Conservation (phyloP, 768 basidiomycete genomes). For the Dentipellis fragilis region DNA sequence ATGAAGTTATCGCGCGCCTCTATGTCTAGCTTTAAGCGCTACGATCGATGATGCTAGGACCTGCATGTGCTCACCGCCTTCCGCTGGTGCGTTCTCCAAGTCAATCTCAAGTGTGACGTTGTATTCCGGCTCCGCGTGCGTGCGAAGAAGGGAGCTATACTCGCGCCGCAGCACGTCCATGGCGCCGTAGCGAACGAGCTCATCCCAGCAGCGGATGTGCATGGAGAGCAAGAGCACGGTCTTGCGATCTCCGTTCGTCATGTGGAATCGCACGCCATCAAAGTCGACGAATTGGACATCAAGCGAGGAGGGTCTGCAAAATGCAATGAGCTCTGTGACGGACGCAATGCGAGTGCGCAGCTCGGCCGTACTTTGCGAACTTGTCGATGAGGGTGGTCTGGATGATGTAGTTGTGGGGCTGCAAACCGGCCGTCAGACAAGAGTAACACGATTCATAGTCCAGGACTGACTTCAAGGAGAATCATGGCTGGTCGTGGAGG, state of each 20-base stretch:
- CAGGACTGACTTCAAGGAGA: constrained; percentile 60
- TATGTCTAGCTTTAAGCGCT: constrained; percentile 24
- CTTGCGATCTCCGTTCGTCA: constrained; percentile 83
- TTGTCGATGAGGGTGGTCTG: constrained; percentile 84
- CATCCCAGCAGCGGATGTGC: constrained; percentile 96
- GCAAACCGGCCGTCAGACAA: not conserved
- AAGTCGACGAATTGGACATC: constrained; percentile 98
- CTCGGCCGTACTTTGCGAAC: constrained; percentile 58
- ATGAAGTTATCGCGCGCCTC: constrained; percentile 76
- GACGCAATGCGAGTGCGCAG: constrained; percentile 2
- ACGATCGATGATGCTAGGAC: not conserved
- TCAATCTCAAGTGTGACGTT: constrained; percentile 83
- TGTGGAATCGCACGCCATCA: constrained; percentile 90
- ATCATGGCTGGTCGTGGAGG: constrained; percentile 43
- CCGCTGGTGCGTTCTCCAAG: constrained; percentile 74
- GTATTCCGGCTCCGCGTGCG: constrained; percentile 76
- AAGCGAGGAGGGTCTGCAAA: constrained; percentile 69
- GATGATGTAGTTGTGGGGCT: constrained; percentile 92
- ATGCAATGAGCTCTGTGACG: constrained; percentile 5
- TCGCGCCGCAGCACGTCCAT: constrained; percentile 68
- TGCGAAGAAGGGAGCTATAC: constrained; percentile 64
- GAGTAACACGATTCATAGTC: not conserved
- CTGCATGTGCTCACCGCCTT: constrained; percentile 49
- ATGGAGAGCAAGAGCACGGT: constrained; percentile 80
- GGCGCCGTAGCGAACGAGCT: constrained; percentile 83